These are phyloP conservation scores for Babesia caballi DNA, from an alignment of 169 alveolate species.

Conservation along the genomic window DNA sequence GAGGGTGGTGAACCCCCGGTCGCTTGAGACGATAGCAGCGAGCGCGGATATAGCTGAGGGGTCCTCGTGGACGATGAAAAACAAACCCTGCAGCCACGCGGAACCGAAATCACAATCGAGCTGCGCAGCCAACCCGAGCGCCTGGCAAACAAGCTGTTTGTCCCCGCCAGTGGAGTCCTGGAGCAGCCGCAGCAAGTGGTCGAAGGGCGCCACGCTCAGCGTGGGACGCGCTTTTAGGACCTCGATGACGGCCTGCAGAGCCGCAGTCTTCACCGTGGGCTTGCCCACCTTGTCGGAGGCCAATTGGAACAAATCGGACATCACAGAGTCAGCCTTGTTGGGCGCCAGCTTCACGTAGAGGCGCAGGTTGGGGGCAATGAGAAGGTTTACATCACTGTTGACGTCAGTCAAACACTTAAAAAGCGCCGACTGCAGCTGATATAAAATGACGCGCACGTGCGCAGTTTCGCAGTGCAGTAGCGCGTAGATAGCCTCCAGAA, in stretches of 20 bases:
- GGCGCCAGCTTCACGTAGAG: slow-evolving; percentile 27
- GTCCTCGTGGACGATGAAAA: background rate
- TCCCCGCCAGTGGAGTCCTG: slow-evolving; percentile 14
- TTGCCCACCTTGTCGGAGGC: slow-evolving; percentile 16
- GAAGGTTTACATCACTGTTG: slow-evolving; percentile 23
- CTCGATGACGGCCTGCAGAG: slow-evolving; percentile 14
- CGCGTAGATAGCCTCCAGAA: slow-evolving; percentile 9
- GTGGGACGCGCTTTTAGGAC: background rate
- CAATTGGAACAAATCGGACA: slow-evolving; percentile 6
- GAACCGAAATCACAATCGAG: slow-evolving; percentile 1
- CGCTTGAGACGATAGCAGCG: background rate
- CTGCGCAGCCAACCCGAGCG: slow-evolving; percentile 21
- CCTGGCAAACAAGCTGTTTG: slow-evolving; percentile 12
- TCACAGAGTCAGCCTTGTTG: slow-evolving; percentile 18
- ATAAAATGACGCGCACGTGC: slow-evolving; percentile 25
- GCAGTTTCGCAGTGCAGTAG: slow-evolving; percentile 16
- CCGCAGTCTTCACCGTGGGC: slow-evolving; percentile 26
- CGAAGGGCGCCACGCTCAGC: slow-evolving; percentile 7
- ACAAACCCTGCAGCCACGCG: slow-evolving; percentile 9
- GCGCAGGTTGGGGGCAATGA: slow-evolving; percentile 12
- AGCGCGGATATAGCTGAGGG: background rate
- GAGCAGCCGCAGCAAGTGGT: background rate
- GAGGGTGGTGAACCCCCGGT: slow-evolving; percentile 13
- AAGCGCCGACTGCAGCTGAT: slow-evolving; percentile 36
- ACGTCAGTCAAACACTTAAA: slow-evolving; percentile 37